These are phyloP conservation scores for Musa itinerans DNA, from an alignment of 176 grass and related monocot species.

Conservation along the genomic window DNA sequence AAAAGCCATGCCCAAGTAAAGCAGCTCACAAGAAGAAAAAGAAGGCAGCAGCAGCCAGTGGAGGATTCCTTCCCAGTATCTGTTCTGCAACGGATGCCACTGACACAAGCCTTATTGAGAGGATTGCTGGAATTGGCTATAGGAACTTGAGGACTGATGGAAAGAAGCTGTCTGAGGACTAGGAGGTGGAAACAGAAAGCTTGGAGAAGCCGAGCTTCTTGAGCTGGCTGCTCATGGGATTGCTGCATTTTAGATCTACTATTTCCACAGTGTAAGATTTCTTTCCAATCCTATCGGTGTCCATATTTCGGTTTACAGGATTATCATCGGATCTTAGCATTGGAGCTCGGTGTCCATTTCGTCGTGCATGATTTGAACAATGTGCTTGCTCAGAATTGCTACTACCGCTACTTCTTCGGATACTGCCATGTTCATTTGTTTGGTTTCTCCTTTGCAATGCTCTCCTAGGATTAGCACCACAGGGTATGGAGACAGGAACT, in stretches of 20 bases:
- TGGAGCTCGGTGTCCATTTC: slow-evolving; percentile 13
- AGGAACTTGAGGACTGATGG: slow-evolving; percentile 4
- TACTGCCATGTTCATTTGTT: slow-evolving; percentile 4
- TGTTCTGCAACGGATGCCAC: slow-evolving; percentile 15
- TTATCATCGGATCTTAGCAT: slow-evolving; percentile 18
- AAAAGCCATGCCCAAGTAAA: neutral
- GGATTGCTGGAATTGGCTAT: neutral
- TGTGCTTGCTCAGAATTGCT: neutral
- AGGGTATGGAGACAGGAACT: slow-evolving; percentile 5
- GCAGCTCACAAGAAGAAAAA: slow-evolving; percentile 19
- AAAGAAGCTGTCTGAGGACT: slow-evolving; percentile 9
- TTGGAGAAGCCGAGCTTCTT: slow-evolving; percentile 3
- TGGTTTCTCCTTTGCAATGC: neutral
- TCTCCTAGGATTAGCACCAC: slow-evolving; percentile 7
- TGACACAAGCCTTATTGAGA: neutral
- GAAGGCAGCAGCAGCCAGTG: slow-evolving; percentile 1
- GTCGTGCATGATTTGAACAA: neutral
- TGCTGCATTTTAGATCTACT: slow-evolving; percentile 20
- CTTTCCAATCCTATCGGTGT: slow-evolving; percentile 2
- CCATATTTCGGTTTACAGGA: slow-evolving; percentile 10
- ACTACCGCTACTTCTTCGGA: neutral
- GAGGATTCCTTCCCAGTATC: slow-evolving; percentile 6
- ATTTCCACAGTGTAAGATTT: slow-evolving; percentile 12
- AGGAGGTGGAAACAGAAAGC: slow-evolving; percentile 12
- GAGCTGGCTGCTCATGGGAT: slow-evolving; percentile 1